Conservation (phyloP, 768 basidiomycete genomes). For the Fibroporia radiculosa region DNA sequence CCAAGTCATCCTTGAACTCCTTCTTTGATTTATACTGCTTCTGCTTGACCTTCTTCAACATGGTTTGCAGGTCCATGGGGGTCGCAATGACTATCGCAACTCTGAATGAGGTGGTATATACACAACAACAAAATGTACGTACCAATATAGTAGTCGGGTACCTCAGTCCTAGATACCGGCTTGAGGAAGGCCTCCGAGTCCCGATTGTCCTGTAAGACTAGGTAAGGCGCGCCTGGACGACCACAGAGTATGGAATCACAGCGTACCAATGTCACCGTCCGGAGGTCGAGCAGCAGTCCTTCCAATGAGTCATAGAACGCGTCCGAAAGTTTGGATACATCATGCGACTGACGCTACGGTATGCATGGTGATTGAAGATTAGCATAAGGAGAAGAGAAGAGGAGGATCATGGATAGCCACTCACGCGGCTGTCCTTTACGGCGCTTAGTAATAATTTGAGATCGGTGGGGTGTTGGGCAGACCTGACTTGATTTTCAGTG, state of each 20-base stretch:
- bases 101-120: no score
- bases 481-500: slow-evolving; percentile 66
- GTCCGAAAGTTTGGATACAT: slow-evolving; percentile 72
- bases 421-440: slow-evolving; percentile 84
- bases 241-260: neutral
- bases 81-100: slow-evolving; percentile 89
- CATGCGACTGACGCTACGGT: slow-evolving; percentile 39
- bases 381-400: no score
- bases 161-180: slow-evolving; percentile 84
- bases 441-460: slow-evolving; percentile 75
- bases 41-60: slow-evolving; percentile 89
- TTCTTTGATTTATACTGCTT: slow-evolving; percentile 90
- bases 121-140: no score
- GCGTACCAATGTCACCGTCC: slow-evolving; percentile 62
- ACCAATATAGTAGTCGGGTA: slow-evolving; percentile 93
- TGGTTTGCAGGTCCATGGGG: slow-evolving; percentile 94
- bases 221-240: slow-evolving; percentile 2
- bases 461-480: slow-evolving; percentile 54
- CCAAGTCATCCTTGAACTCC: slow-evolving; percentile 90
- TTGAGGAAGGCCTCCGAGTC: slow-evolving; percentile 92
- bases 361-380: slow-evolving; percentile 14
- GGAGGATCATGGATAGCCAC: slow-evolving; percentile 26
- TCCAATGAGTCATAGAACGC: slow-evolving; percentile 94
- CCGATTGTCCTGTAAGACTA: slow-evolving; percentile 57
- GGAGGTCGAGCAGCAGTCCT: slow-evolving; percentile 78